Evolutionary conservation across 139 green algal species (phyloP).

Genomic region (Spirogloea muscicola): DNA sequence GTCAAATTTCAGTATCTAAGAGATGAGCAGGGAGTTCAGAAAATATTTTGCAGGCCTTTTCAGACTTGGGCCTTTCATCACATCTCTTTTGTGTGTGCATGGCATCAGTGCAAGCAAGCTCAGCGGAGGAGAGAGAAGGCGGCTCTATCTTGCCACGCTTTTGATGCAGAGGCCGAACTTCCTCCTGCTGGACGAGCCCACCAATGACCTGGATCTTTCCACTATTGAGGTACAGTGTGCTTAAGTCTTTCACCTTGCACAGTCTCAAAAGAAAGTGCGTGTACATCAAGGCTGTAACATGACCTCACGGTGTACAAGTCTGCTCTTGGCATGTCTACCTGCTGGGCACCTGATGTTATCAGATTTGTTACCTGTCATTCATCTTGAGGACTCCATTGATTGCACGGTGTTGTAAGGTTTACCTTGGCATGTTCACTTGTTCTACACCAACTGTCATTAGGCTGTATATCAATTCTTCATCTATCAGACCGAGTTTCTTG

Average conservation of each 20-base stretch:
- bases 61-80: neutral
- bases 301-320: neutral
- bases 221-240: conserved; percentile 65
- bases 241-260: conserved; percentile 24
- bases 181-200: conserved; percentile 59
- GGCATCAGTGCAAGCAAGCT: conserved; percentile 51
- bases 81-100: neutral
- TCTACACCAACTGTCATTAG: too few relatives aligned
- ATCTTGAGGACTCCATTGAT: neutral
- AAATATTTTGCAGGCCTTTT: neutral
- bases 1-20: neutral
- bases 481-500: too few relatives aligned
- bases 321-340: neutral
- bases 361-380: neutral
- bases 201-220: conserved; percentile 72
- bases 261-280: too few relatives aligned
- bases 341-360: neutral
- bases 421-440: too few relatives aligned
- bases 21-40: neutral
- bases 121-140: conserved; percentile 62
- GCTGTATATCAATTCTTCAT: too few relatives aligned
- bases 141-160: conserved; percentile 71
- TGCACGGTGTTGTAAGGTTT: neutral
- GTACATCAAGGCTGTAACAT: neutral
- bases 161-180: conserved; percentile 69